Evolutionary conservation across 352 stramenopile species (phyloP), one percentile per base, ranked within the genome.

Genomic region (Pythium chondricola): DNA sequence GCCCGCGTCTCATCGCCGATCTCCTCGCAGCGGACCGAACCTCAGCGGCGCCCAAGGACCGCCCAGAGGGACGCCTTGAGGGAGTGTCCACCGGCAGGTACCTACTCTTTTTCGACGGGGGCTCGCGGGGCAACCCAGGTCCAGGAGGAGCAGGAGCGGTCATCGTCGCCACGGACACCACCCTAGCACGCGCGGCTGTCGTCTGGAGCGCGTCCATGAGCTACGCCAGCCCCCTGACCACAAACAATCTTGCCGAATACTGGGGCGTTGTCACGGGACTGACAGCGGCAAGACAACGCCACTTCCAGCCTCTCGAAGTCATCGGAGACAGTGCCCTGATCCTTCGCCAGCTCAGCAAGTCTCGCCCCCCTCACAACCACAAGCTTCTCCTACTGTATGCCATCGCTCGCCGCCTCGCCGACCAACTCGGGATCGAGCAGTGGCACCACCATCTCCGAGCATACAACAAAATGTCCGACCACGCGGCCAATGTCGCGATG

Each of bases 241-340:
- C 49, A 4, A 57, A 57, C 41, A 57, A 57, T 25, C 30, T 45
- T 20, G 51, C 43, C 1, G 43, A 52, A 11, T 52, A 48, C 36
- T 2, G 16, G 21, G 43, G 51, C 0, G 36, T 59, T 4, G 16
- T 38, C 42, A 35, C 42, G 1, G 41, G 50, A 1, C 50, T 58
- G 6, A 17, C 2, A 17, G 50, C 40, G 6, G 50, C 50, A 0
- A 8, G 18, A 2, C 1, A 21, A 13, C 6, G 44, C 18, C 7
- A 6, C 4, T 56, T 39, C 31, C 20, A 43, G 3, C 48, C 31
- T 3, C 48, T 56, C 4, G 24, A 42, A 6, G 48, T 56, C 16
- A 38, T 56, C 32, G 48, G 40, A 2, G 41, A 49, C 32, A 56
- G 48, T 25, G 14, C n/a, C 7, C 17, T 56, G 16, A 49, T 56